Evolutionary conservation across 2,329 filamentous ascomycete species (phyloP).

Genomic region (Penicillium polonicum): DNA sequence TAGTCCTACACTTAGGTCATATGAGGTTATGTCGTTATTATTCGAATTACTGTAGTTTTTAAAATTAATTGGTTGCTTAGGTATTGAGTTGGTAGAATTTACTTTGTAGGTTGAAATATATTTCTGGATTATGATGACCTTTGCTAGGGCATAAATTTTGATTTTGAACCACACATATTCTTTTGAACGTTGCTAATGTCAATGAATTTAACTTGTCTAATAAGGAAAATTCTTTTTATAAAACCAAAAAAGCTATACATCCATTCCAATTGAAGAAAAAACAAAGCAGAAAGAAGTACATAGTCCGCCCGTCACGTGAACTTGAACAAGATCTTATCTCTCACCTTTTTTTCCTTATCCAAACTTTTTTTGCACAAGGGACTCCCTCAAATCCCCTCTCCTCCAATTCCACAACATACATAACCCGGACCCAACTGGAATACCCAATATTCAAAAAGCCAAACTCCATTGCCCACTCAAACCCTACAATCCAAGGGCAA

Average conservation of each 20-base stretch:
- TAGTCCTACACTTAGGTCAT: neutral
- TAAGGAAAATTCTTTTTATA: neutral
- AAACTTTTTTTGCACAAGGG: constrained; percentile 7
- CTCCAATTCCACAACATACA: neutral
- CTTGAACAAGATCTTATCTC: constrained; percentile 3
- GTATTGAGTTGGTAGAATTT: neutral
- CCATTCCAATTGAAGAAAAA: too few species aligned
- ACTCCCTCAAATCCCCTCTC: neutral
- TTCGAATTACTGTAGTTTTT: neutral
- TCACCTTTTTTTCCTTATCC: constrained; percentile 5
- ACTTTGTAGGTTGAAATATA: neutral
- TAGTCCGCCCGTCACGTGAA: too few species aligned
- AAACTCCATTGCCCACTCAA: neutral
- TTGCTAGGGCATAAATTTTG: neutral
- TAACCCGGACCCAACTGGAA: too few species aligned
- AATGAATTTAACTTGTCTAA: neutral
- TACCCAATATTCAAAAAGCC: neutral
- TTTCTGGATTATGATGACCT: neutral
- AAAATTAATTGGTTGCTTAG: neutral
- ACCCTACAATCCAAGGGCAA: neutral
- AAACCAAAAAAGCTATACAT: too few species aligned
- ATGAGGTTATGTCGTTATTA: neutral
- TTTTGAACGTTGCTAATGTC: neutral
- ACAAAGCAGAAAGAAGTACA: too few species aligned
- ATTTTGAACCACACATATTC: neutral